Evolutionary conservation across 768 basidiomycete genomes (phyloP).

Genomic region (Rhodosporidiobolus sp.): DNA sequence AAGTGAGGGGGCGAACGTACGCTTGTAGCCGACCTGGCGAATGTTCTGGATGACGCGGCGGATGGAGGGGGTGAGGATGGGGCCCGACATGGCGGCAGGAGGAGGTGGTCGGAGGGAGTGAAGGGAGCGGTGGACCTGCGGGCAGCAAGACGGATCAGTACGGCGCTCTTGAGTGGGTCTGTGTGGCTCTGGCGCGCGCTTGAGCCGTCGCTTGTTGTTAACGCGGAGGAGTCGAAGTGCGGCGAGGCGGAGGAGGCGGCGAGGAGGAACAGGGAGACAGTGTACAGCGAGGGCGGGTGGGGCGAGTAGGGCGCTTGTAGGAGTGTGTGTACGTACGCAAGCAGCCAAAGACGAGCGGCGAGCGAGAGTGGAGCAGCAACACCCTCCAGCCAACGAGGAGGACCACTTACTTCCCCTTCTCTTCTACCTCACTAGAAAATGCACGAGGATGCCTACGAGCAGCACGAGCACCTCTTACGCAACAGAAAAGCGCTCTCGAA

Average conservation of each 20-base stretch:
- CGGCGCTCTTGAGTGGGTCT: too few relatives aligned
- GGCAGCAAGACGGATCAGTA: not conserved
- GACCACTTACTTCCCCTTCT: too few relatives aligned
- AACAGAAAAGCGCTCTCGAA: not conserved
- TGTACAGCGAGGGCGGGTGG: not conserved
- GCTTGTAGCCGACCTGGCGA: slow-evolving; percentile 28
- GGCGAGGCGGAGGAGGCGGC: not conserved
- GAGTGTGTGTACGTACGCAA: not conserved
- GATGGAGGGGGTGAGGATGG: slow-evolving; percentile 33
- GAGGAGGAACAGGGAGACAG: not conserved
- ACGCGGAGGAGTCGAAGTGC: not conserved
- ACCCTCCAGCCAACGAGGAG: too few relatives aligned
- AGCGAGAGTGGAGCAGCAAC: too few relatives aligned
- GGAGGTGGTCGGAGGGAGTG: not conserved
- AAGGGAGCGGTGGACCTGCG: not conserved
- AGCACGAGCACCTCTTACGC: too few relatives aligned
- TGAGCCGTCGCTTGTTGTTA: too few relatives aligned
- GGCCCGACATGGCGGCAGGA: slow-evolving; percentile 1
- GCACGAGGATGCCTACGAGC: too few relatives aligned
- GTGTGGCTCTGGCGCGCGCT: too few relatives aligned
- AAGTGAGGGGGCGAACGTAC: slow-evolving; percentile 6
- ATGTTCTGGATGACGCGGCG: slow-evolving; percentile 30
- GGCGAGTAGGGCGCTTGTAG: not conserved
- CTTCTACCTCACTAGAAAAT: too few relatives aligned
- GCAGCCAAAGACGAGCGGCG: not conserved